Conservation (phyloP, 2,329 filamentous ascomycete genomes). For the Penicillium polonicum region DNA sequence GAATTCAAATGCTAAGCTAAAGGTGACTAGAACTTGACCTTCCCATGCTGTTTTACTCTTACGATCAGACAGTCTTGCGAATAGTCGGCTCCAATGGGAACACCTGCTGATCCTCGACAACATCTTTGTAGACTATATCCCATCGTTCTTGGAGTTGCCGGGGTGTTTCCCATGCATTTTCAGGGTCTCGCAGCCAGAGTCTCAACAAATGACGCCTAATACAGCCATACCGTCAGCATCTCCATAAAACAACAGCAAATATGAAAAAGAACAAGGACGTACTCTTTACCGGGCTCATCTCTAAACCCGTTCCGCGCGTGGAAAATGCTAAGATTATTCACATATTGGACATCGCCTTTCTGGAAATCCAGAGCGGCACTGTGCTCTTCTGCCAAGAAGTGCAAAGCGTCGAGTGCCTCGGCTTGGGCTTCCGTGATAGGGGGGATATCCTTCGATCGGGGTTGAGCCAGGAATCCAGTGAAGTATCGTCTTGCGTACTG, state of each 20-base stretch:
- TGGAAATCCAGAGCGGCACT: constrained; percentile 46
- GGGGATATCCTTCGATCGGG: constrained; percentile 45
- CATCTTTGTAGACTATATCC: constrained; percentile 43
- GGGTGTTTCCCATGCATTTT: constrained; percentile 49
- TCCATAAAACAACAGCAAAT: neutral
- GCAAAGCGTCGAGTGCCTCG: constrained; percentile 53
- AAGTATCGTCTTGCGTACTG: constrained; percentile 62
- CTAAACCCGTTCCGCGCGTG: constrained; percentile 51
- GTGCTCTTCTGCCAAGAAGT: constrained; percentile 50
- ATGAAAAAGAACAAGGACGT: constrained; percentile 15
- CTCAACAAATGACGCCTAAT: constrained; percentile 48
- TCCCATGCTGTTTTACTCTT: neutral
- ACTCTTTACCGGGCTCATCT: constrained; percentile 42
- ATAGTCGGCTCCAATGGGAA: constrained; percentile 46
- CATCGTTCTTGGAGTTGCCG: constrained; percentile 38
- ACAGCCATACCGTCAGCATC: constrained; percentile 3
- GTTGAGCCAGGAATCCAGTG: constrained; percentile 50
- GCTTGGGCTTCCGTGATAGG: constrained; percentile 54
- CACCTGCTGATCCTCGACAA: constrained; percentile 40
- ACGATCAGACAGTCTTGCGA: constrained; percentile 23
- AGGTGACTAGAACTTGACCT: neutral
- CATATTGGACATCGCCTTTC: constrained; percentile 52
- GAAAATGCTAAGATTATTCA: constrained; percentile 55
- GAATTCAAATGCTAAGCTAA: neutral
- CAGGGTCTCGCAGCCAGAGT: constrained; percentile 50